Conservation (phyloP, 139 green algal genomes). For the Marvania coccoides region DNA sequence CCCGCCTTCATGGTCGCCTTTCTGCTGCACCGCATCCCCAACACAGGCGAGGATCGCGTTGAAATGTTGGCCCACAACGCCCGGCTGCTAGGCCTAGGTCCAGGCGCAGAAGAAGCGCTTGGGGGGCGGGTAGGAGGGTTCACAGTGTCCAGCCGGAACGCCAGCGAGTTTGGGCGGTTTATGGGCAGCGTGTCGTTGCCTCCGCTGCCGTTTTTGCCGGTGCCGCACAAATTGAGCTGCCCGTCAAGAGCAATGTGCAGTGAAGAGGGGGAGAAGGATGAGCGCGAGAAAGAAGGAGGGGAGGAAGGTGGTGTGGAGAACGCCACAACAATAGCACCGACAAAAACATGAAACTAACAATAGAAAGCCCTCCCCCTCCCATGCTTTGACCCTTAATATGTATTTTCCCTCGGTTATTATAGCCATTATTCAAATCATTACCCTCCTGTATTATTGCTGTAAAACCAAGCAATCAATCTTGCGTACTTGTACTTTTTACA, state of each 20-base stretch:
- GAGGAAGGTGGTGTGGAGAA: not conserved
- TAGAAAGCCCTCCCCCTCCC: too few species aligned
- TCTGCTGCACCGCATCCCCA: conserved; percentile 71
- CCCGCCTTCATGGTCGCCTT: conserved; percentile 80
- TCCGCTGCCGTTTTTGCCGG: conserved; percentile 14
- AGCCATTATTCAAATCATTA: too few species aligned
- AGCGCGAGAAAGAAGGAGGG: not conserved
- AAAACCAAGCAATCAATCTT: too few species aligned
- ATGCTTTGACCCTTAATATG: too few species aligned
- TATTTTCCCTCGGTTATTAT: too few species aligned
- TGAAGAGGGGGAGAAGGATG: not conserved
- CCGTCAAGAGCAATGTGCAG: conserved; percentile 17
- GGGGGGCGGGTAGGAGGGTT: not conserved
- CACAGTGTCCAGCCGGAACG: not conserved
- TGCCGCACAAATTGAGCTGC: conserved; percentile 6
- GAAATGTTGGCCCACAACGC: conserved; percentile 14
- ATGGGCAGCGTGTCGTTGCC: not conserved
- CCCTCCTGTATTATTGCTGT: too few species aligned
- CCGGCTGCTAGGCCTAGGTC: conserved; percentile 9
- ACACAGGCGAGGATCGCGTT: conserved; percentile 19
- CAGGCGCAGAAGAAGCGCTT: not conserved
- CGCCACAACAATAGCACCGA: too few species aligned
- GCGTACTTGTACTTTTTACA: too few species aligned
- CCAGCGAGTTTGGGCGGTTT: not conserved
- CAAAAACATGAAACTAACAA: too few species aligned